Evolutionary conservation across 1,284 basidiomycete genomes (phyloP).

Genomic region (Anthracocystis walkeri): DNA sequence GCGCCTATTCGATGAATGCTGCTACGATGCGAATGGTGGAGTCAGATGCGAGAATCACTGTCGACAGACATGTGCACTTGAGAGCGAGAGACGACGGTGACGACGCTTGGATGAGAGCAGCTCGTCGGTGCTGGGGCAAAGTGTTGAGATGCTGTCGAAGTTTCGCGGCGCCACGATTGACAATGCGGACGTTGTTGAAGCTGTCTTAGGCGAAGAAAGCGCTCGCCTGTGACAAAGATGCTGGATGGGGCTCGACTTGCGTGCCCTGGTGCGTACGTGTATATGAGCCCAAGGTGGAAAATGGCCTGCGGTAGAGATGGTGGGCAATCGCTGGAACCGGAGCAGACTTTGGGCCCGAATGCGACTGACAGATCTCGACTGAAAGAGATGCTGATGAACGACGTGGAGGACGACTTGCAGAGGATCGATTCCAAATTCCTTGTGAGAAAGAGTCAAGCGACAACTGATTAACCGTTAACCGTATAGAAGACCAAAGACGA

Average conservation of each 20-base stretch:
- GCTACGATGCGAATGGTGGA: too few relatives aligned
- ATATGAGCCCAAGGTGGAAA: constrained; percentile 6
- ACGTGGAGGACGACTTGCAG: not conserved
- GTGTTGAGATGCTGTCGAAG: not conserved
- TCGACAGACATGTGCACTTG: too few relatives aligned
- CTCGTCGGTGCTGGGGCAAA: too few relatives aligned
- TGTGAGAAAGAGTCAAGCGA: not conserved
- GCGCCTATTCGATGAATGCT: too few relatives aligned
- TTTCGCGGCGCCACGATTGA: not conserved
- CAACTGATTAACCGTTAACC: constrained; percentile 3
- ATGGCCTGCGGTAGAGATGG: not conserved
- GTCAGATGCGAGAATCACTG: too few relatives aligned
- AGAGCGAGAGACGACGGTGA: too few relatives aligned
- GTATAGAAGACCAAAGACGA: not conserved
- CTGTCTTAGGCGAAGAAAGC: not conserved
- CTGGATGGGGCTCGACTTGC: not conserved
- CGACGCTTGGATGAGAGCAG: too few relatives aligned
- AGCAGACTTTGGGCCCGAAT: not conserved
- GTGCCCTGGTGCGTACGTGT: not conserved
- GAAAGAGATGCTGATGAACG: not conserved
- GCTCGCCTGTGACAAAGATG: not conserved
- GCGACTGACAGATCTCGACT: not conserved
- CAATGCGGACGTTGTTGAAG: not conserved
- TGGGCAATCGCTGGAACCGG: not conserved
- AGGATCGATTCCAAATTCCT: not conserved